Base-by-base conservation (phyloP, 164 flowering plant species). In the Chimonanthus salicifolius region DNA sequence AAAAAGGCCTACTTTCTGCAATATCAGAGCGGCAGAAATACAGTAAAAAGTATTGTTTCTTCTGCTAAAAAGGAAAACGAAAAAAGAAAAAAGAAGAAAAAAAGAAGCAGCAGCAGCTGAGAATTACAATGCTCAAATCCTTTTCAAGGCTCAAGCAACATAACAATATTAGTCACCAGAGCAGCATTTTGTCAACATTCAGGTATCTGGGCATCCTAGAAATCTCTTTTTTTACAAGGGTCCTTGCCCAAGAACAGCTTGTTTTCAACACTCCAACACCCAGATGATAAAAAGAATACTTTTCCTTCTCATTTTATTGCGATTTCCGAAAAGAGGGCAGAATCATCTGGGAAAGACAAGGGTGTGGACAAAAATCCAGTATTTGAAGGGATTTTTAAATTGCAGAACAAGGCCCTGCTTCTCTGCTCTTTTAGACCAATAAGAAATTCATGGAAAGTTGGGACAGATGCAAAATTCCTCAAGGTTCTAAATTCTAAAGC, bases 261-360 rank as follows among this genome's bases (percentile, higher is more conserved):
- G 49, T 73, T 45, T 67, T 66, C 49, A 49, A 51, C 51, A 47
- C 72, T 72, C 44, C 64, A 33, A 16, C 60, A 54, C 60, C 9
- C 1, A 54, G 60, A 54, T 54, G 60, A 54, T 63, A 10, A 18
- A 20, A 10, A 63, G 10, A 63, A 44, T 20, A 18, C 44, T 20
- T 20, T 20, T 20, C 21, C 0, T 20, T 33, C 66, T 3, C 66
- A 33, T 46, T 20, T 33, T 13, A 10, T 33, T 33, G 10, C 0
- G 46, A 10, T 63, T 11, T 63, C 5, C 4, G 33, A 63, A 33
- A 8, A 63, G 18, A 3, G 9, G 7, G 3, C 66, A 8, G 2
- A 10, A 63, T 13, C 44, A 63, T 33, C 44, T 20, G 13, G 11
- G 0, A 20, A 33, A 4, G 20, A 54, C 18, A 20, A 6, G 49